Evolutionary conservation across 495 filamentous ascomycete genomes (phyloP).

Genomic region (Podospora pseudocomata): DNA sequence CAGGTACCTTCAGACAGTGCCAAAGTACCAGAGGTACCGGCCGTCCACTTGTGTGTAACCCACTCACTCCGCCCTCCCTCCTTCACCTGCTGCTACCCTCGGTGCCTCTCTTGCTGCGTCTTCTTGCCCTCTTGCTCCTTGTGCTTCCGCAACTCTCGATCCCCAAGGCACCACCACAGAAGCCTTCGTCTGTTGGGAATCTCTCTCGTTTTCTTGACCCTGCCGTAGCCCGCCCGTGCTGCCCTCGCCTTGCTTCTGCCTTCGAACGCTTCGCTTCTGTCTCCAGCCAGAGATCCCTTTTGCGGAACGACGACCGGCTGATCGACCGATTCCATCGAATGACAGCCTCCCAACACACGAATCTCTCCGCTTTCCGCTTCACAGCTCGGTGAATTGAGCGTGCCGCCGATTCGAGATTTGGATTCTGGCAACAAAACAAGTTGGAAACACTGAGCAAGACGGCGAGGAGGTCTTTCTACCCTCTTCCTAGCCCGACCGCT

Average conservation of each 20-base stretch:
- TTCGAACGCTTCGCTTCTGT: not conserved
- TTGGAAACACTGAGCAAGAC: not conserved
- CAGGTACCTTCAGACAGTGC: slow-evolving; percentile 3
- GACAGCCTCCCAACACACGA: not conserved
- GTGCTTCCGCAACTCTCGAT: not conserved
- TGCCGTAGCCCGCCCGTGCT: not conserved
- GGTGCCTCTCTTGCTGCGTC: slow-evolving; percentile 2
- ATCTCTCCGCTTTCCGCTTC: not conserved
- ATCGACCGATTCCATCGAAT: slow-evolving; percentile 8
- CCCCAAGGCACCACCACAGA: not conserved
- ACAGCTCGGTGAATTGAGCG: not conserved
- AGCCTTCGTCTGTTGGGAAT: not conserved
- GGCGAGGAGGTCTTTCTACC: not conserved
- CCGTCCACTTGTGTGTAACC: slow-evolving; percentile 18
- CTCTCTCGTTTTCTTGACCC: slow-evolving; percentile 8
- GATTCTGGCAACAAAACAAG: not conserved
- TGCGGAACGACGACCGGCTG: slow-evolving; percentile 6
- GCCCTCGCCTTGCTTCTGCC: not conserved
- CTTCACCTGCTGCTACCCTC: slow-evolving; percentile 11
- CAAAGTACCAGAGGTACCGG: slow-evolving; percentile 20
- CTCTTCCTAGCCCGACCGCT: not conserved
- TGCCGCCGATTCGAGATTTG: not conserved
- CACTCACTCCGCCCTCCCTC: slow-evolving; percentile 18
- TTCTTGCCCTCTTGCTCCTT: not conserved
- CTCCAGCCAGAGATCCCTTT: not conserved